Evolutionary conservation across 1,284 basidiomycete species (phyloP).

Genomic region (Butyriboletus appendiculatus): DNA sequence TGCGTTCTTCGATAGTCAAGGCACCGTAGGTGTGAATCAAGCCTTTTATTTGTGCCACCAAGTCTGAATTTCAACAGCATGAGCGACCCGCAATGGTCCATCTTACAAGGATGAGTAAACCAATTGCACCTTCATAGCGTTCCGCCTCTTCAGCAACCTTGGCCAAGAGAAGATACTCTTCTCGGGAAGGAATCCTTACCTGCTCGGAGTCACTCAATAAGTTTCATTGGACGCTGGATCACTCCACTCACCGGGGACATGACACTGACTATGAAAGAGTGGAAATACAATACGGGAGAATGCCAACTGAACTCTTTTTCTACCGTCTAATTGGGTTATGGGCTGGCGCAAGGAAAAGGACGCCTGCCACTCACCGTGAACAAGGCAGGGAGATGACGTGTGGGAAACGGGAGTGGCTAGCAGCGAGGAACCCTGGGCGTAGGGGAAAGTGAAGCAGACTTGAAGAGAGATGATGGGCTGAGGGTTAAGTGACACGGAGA

Average conservation of each 20-base stretch:
- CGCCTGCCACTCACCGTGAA: slow-evolving; percentile 13
- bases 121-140: slow-evolving; percentile 55
- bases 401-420: slow-evolving; percentile 6
- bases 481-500: slow-evolving; percentile 26
- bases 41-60: slow-evolving; percentile 57
- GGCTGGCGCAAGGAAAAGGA: slow-evolving; percentile 21
- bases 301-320: slow-evolving; percentile 30
- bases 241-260: slow-evolving; percentile 37
- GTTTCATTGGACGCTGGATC: background rate
- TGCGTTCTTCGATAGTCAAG: slow-evolving; percentile 64
- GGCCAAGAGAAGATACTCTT: slow-evolving; percentile 53
- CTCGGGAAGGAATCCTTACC: slow-evolving; percentile 36
- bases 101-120: background rate
- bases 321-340: slow-evolving; percentile 31
- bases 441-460: slow-evolving; percentile 23
- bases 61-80: slow-evolving; percentile 43
- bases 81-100: slow-evolving; percentile 2
- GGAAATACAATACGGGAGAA: slow-evolving; percentile 7
- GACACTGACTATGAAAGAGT: slow-evolving; percentile 9
- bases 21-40: slow-evolving; percentile 51
- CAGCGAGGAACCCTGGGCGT: slow-evolving; percentile 27
- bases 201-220: slow-evolving; percentile 10
- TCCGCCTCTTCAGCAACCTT: slow-evolving; percentile 69
- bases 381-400: slow-evolving; percentile 16
- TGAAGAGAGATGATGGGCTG: slow-evolving; percentile 23